Evolutionary conservation across 2,329 filamentous ascomycete genomes (phyloP), one percentile per base, ranked within the genome.

Genomic region (Calonectria naviculata): DNA sequence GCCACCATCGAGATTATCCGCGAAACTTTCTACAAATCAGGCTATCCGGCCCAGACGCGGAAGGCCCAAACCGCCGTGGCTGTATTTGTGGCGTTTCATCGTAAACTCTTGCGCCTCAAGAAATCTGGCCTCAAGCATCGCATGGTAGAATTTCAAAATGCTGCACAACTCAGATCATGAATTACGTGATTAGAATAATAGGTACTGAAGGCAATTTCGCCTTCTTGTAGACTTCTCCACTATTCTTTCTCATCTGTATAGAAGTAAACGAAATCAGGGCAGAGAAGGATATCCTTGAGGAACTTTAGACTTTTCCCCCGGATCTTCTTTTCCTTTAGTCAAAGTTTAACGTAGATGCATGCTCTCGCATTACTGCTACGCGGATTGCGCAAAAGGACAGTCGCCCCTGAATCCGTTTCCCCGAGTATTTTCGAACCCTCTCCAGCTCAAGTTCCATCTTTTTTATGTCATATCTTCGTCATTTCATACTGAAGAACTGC

Each of bases 401-500:
- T 6, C 5, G 15, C n/a, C 28, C 28, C 29, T n/a, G 12, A 15
- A 6, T 6, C 7, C 28, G 7, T 6, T 10, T 7, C 3, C 15
- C 19, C 4, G 5, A 5, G 12, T 8, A 9, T 31, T 31, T 4
- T n/a, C 13, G 13, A 31, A 31, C 6, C n/a, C 17, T 6, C n/a
- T 15, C 24, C 6, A 8, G 5, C 8, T 29, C 1, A 15, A 24
- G 17, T 21, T 12, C 21, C n/a, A 19, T 15, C n/a, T 7, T n/a
- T 3, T 29, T n/a, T 9, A 54, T n/a, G 49, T 34, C 49, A 54
- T 15, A 34, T 15, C 5, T 52, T 52, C 28, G 28, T 31, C 47
- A 31, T 31, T n/a, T 28, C 2, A n/a, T 8, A 1, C 6, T 21
- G 4, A 6, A 1, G 26, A 7, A 21, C 5, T 4, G 8, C 0